Evolutionary conservation across 2,329 filamentous ascomycete genomes (phyloP).

Genomic region (Annulohypoxylon truncatum): DNA sequence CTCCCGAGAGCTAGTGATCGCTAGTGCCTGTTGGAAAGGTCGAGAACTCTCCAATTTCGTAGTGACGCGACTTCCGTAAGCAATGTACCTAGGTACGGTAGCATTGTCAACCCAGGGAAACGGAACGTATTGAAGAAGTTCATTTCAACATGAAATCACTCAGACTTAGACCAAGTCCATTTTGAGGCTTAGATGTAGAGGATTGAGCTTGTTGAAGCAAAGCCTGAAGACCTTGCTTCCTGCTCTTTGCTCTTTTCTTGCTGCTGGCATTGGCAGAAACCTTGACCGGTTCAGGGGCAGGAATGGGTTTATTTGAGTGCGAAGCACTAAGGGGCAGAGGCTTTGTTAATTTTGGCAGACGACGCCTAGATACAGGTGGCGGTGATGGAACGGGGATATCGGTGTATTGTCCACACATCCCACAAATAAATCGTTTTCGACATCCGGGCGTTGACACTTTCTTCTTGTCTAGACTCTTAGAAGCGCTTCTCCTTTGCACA

Average conservation of each 20-base stretch:
- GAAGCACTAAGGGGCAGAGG: conserved; percentile 14
- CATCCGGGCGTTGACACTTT: conserved; percentile 14
- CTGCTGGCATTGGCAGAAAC: conserved; percentile 66
- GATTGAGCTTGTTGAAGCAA: conserved; percentile 66
- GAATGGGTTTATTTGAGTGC: conserved; percentile 13
- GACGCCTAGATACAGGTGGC: conserved; percentile 41
- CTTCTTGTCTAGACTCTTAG: conserved; percentile 16
- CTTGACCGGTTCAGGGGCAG: conserved; percentile 48
- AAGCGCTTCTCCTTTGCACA: conserved; percentile 24
- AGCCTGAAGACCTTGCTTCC: conserved; percentile 74
- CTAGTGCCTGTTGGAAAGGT: conserved; percentile 34
- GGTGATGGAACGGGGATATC: conserved; percentile 56
- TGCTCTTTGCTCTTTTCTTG: conserved; percentile 73
- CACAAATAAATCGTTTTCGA: conserved; percentile 59
- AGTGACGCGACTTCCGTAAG: conserved; percentile 13
- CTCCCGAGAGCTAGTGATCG: conserved; percentile 27
- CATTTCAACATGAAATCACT: conserved; percentile 64
- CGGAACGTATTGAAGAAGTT: not conserved
- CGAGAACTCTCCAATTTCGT: conserved; percentile 20
- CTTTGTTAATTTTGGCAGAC: conserved; percentile 47
- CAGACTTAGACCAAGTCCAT: conserved; percentile 61
- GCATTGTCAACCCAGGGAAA: too few species aligned
- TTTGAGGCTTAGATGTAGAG: conserved; percentile 50
- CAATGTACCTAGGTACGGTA: conserved; percentile 11
- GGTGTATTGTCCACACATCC: conserved; percentile 59